These are phyloP conservation scores for Abelmoschus esculentus DNA, from an alignment of 345 rosid species.

Conservation along the genomic window DNA sequence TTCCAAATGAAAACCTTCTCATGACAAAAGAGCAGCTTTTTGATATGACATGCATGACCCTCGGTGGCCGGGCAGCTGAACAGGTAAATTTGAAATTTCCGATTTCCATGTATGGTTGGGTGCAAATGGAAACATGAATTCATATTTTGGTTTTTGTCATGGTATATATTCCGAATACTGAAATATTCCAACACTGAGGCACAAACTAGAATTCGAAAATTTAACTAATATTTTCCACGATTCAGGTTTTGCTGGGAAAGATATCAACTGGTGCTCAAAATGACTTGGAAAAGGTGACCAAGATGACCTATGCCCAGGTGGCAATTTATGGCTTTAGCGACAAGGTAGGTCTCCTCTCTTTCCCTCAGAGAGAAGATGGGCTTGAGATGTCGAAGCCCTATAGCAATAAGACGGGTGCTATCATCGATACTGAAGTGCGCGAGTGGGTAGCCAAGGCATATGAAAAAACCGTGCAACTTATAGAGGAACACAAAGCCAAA, in stretches of 20 bases:
- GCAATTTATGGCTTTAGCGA: slow-evolving; percentile 94
- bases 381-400: slow-evolving; percentile 77
- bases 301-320: slow-evolving; percentile 93
- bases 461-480: slow-evolving; percentile 41
- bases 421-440: slow-evolving; percentile 74
- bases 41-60: slow-evolving; percentile 94
- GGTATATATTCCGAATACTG: background rate
- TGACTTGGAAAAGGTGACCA: slow-evolving; percentile 90
- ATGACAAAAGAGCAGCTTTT: slow-evolving; percentile 95
- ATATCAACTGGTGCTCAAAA: slow-evolving; percentile 94
- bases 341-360: slow-evolving; percentile 88
- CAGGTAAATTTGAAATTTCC: slow-evolving; percentile 37
- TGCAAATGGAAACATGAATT: background rate
- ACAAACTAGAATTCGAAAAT: background rate
- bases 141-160: background rate
- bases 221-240: background rate
- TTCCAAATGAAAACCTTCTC: slow-evolving; percentile 87
- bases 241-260: slow-evolving; percentile 72
- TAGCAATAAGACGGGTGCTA: slow-evolving; percentile 81
- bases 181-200: background rate
- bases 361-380: slow-evolving; percentile 68
- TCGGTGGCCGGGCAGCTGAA: slow-evolving; percentile 96
- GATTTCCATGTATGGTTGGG: background rate
- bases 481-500: slow-evolving; percentile 66
- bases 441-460: slow-evolving; percentile 87